Conservation (phyloP, 2,329 filamentous ascomycete genomes). For the Trichoderma endophyticum region DNA sequence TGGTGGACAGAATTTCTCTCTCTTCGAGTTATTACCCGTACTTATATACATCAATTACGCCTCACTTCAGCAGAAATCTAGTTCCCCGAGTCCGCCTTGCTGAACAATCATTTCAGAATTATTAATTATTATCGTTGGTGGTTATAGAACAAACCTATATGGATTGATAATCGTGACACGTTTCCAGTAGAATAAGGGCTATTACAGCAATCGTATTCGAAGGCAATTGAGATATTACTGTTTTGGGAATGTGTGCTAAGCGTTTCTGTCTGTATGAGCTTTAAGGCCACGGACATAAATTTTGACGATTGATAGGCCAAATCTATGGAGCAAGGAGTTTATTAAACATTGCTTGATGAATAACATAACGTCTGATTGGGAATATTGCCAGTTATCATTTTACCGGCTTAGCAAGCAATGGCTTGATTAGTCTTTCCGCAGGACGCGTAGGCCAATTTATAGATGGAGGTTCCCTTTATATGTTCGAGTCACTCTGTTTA, state of each 20-base stretch:
- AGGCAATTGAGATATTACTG: neutral
- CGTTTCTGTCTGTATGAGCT: neutral
- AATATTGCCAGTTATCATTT: neutral
- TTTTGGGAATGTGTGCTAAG: neutral
- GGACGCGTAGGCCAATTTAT: neutral
- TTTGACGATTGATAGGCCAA: neutral
- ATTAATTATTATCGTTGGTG: neutral
- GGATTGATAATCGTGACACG: neutral
- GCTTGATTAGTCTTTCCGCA: neutral
- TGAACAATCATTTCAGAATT: neutral
- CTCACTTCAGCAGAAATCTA: neutral
- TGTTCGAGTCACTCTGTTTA: neutral
- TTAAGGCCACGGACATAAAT: neutral
- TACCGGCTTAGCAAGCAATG: neutral
- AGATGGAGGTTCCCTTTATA: neutral
- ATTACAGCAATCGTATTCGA: neutral
- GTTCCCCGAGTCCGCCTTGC: neutral
- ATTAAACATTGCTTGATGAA: neutral
- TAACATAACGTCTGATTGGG: neutral
- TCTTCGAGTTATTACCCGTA: neutral
- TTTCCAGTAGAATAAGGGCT: neutral
- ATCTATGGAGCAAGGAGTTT: neutral
- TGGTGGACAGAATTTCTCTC: neutral
- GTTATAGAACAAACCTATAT: fast-evolving
- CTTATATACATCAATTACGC: neutral